phyloP scores from a whole-genome alignment of 2,329 filamentous ascomycete genomes.

The Diaporthe amygdali region DNA sequence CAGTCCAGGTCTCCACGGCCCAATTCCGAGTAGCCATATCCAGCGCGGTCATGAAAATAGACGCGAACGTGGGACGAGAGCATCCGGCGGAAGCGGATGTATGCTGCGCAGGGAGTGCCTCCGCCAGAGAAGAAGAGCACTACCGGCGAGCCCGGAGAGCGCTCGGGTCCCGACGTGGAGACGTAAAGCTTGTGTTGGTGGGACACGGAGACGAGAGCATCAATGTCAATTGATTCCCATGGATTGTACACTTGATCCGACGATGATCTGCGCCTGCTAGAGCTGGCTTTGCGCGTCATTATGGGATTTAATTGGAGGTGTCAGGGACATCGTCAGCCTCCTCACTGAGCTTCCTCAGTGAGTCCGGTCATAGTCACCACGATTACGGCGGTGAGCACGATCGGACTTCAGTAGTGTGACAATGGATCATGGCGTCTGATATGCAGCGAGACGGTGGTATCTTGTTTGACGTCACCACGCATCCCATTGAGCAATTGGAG shows the following conservation, averaged over 20 bases:
- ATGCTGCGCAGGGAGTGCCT: not conserved
- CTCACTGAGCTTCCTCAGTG: not conserved
- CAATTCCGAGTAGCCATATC: not conserved
- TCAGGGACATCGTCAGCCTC: not conserved
- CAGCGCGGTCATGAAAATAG: not conserved
- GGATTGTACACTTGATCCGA: not conserved
- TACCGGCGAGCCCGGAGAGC: not conserved
- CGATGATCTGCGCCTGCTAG: not conserved
- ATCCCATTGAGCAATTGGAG: slow-evolving; percentile 6
- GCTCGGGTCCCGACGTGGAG: not conserved
- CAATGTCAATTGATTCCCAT: not conserved
- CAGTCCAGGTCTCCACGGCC: not conserved
- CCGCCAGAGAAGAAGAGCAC: slow-evolving; percentile 4
- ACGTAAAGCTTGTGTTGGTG: slow-evolving; percentile 1
- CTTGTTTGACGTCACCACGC: slow-evolving; percentile 9
- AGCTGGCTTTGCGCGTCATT: slow-evolving; percentile 1
- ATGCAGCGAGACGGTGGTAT: not conserved
- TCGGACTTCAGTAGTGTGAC: not conserved
- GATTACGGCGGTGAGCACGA: not conserved
- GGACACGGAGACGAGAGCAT: slow-evolving; percentile 1
- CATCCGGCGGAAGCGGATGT: not conserved
- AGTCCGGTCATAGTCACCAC: not conserved
- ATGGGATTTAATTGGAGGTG: not conserved
- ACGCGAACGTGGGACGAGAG: not conserved
- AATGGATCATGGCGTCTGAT: not conserved